Percentiles rank a stretch among this genome's conserved stretches.
These are phyloP conservation scores for Dactylonectria estremocensis DNA, from an alignment of 2,329 filamentous ascomycete genomes.

Conservation along the genomic window DNA sequence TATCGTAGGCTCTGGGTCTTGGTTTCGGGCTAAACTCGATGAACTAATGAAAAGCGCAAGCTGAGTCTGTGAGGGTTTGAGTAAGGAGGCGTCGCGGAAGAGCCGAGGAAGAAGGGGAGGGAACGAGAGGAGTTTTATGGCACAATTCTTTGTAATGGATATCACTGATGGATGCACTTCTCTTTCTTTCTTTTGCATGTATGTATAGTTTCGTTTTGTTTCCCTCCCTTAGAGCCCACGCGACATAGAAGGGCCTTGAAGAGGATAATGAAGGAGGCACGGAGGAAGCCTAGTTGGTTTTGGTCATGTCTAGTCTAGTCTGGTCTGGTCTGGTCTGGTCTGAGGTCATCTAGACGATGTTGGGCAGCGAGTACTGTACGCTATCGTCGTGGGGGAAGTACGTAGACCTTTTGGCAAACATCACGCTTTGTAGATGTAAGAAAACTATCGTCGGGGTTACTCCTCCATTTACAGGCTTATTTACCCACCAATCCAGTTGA, in stretches of 20 bases:
- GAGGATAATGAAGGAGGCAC: slow-evolving; percentile 22
- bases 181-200: slow-evolving; percentile 41
- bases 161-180: slow-evolving; percentile 37
- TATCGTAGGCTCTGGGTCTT: slow-evolving; percentile 56
- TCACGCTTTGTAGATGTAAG: slow-evolving; percentile 5
- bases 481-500: background rate
- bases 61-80: slow-evolving; percentile 31
- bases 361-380: slow-evolving; percentile 8
- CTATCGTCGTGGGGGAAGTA: slow-evolving; percentile 5
- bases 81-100: slow-evolving; percentile 27
- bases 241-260: slow-evolving; percentile 25
- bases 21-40: slow-evolving; percentile 53
- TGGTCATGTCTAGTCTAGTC: background rate
- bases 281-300: slow-evolving; percentile 7
- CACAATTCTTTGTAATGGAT: slow-evolving; percentile 47
- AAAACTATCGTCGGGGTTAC: background rate
- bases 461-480: background rate
- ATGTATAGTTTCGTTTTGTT: slow-evolving; percentile 42
- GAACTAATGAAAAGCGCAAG: slow-evolving; percentile 20
- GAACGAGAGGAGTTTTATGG: slow-evolving; percentile 31
- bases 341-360: background rate
- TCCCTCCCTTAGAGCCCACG: slow-evolving; percentile 31
- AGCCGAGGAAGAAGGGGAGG: slow-evolving; percentile 29
- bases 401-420: background rate
- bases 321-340: background rate